These are phyloP conservation scores for Achaetomiella virescens DNA, from an alignment of 495 filamentous ascomycete species.

Conservation along the genomic window DNA sequence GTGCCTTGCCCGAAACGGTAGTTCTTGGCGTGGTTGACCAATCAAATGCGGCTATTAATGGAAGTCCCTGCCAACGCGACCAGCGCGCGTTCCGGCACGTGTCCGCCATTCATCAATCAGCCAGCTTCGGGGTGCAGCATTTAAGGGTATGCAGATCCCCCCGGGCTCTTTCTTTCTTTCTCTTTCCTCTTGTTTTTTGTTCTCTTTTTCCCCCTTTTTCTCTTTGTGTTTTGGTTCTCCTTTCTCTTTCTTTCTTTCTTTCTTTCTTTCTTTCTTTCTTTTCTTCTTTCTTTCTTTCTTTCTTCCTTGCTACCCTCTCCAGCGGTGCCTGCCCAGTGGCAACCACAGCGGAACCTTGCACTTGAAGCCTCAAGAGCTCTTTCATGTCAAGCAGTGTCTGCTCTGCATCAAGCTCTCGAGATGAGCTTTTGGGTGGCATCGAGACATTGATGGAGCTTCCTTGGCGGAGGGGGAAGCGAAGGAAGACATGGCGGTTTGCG, in stretches of 20 bases:
- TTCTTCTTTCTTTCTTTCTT: not conserved
- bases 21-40: not conserved
- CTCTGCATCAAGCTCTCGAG: no score
- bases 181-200: slow-evolving; percentile 39
- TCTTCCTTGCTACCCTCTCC: not conserved
- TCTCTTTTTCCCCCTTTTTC: slow-evolving; percentile 33
- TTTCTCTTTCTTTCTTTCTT: slow-evolving; percentile 39
- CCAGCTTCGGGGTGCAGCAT: slow-evolving; percentile 15
- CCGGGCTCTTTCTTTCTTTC: slow-evolving; percentile 35
- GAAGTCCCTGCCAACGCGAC: slow-evolving; percentile 9
- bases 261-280: not conserved
- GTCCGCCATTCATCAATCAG: slow-evolving; percentile 8
- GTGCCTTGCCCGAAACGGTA: not conserved
- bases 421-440: no score
- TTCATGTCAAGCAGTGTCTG: no score
- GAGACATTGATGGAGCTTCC: no score
- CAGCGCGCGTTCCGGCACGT: not conserved
- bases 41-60: not conserved
- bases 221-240: slow-evolving; percentile 30
- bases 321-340: slow-evolving; percentile 1
- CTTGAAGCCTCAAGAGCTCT: no score
- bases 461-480: no score
- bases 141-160: slow-evolving; percentile 13
- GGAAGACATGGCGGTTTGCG: no score
- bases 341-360: not conserved